Evolutionary conservation across 805 yeast species (phyloP).

Genomic region (Suhomyces sp.): DNA sequence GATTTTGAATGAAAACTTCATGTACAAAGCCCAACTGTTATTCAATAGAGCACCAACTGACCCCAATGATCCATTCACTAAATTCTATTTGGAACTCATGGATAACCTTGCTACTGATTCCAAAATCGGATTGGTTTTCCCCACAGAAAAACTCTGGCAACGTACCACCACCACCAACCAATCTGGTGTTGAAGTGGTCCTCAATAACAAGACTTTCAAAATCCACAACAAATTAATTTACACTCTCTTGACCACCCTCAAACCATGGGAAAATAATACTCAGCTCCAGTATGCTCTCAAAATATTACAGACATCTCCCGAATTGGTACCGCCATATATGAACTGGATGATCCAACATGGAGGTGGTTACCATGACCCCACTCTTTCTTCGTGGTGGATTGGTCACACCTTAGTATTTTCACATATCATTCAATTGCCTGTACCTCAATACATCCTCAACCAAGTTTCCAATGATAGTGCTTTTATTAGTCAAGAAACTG

Average conservation of each 20-base stretch:
- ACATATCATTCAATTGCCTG: constrained; percentile 54
- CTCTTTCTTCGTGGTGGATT: constrained; percentile 77
- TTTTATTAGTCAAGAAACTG: constrained; percentile 39
- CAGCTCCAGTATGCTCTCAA: constrained; percentile 57
- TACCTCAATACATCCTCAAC: constrained; percentile 40
- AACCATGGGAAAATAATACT: constrained; percentile 75
- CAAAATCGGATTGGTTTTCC: constrained; percentile 46
- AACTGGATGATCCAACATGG: constrained; percentile 52
- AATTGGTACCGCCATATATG: constrained; percentile 71
- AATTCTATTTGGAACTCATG: constrained; percentile 47
- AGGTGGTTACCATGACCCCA: constrained; percentile 76
- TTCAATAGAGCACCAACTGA: constrained; percentile 27
- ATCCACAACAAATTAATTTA: constrained; percentile 68
- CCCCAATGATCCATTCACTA: constrained; percentile 27
- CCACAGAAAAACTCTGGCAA: constrained; percentile 52
- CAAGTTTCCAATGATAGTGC: constrained; percentile 16
- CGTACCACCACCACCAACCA: constrained; percentile 11
- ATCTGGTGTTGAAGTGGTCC: constrained; percentile 43
- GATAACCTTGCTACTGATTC: constrained; percentile 49
- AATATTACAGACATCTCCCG: constrained; percentile 58
- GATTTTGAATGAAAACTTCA: constrained; percentile 73
- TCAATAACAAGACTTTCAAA: constrained; percentile 54
- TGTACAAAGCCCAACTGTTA: constrained; percentile 56
- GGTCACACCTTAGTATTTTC: constrained; percentile 65
- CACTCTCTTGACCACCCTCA: constrained; percentile 59